Percentiles rank a stretch among this genome's conserved stretches.
Conservation (phyloP, 495 filamentous ascomycete genomes). For the Aspergillus ellipticus region DNA sequence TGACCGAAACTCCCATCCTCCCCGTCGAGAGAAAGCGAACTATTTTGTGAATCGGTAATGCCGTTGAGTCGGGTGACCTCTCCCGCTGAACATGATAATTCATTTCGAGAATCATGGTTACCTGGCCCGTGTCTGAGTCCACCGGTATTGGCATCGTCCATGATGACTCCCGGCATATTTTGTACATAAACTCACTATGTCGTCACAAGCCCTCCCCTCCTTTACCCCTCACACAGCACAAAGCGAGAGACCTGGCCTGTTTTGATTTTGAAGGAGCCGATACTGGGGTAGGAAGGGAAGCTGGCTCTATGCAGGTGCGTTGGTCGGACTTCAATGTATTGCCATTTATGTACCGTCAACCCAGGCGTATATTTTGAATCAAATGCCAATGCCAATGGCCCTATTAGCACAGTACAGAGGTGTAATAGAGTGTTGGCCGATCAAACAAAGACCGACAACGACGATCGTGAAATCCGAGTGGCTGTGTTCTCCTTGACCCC, state of each 20-base stretch:
- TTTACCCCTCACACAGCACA: slow-evolving; percentile 30
- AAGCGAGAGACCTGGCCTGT: slow-evolving; percentile 22
- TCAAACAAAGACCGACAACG: background rate
- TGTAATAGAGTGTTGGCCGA: background rate
- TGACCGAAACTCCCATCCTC: slow-evolving; percentile 10
- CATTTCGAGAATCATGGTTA: slow-evolving; percentile 26
- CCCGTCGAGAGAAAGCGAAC: slow-evolving; percentile 31
- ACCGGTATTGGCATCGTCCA: slow-evolving; percentile 38
- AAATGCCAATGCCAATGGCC: background rate
- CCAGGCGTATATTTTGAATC: background rate
- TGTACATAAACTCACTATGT: slow-evolving; percentile 9
- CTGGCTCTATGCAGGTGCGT: background rate
- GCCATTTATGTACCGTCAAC: slow-evolving; percentile 29
- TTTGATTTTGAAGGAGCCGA: slow-evolving; percentile 18
- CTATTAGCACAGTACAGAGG: background rate
- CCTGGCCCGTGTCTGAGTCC: slow-evolving; percentile 23
- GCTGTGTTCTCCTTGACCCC: background rate
- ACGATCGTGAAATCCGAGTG: background rate
- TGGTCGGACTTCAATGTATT: slow-evolving; percentile 20
- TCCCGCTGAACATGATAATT: slow-evolving; percentile 12
- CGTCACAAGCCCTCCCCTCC: slow-evolving; percentile 28
- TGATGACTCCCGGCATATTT: slow-evolving; percentile 48
- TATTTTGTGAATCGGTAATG: slow-evolving; percentile 22
- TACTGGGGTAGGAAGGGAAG: slow-evolving; percentile 28
- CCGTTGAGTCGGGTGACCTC: slow-evolving; percentile 15